Evolutionary conservation across 352 stramenopile genomes (phyloP), one percentile per base, ranked within the genome.

Genomic region (Phytopythium boreale): DNA sequence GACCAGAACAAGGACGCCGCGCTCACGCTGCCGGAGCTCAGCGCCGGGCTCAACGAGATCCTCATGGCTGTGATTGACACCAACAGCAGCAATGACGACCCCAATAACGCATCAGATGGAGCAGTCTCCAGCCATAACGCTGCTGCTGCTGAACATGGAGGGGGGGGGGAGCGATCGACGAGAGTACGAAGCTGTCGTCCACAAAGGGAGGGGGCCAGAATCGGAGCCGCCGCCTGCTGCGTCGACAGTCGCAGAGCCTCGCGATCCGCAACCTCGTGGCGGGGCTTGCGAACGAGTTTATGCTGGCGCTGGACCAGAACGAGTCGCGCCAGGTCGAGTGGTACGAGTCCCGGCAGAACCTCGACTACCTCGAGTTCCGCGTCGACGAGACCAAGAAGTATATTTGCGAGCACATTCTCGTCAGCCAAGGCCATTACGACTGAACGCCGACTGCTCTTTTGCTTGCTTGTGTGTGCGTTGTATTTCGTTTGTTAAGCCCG

Each of bases 261-360:
- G 66, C 64, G 17, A 72, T 90, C 46, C 63, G 71, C 11, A 71
- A 63, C 20, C 70, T 92, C 15, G 70, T 86, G 37, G 59, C 67
- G 2, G 70, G 75, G 0, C 67, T 92, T 12, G 76, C 77, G 7
- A 88, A 80, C 52, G 81, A 89, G 56, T 68, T 90, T 37, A 81
- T 89, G 76, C 41, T 67, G 20, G 71, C 72, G 31, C 46, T 92
- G 4, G 84, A 88, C 64, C 76, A 70, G 53, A 88, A 89, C 67
- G 63, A 84, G 29, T 85, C 72, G 58, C 67, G 75, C 22, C 69
- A 71, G 26, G 85, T 92, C 61, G 81, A 92, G 62, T 92, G 84
- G 81, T 87, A 80, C 61, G 81, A 92, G 58, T 92, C 90, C 56
- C 82, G 81, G 8, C 77, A 82, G 56, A 74, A 90, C n/a, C 64